Evolutionary conservation across 2,329 filamentous ascomycete species (phyloP).

Genomic region (Colletotrichum euphorbiae): DNA sequence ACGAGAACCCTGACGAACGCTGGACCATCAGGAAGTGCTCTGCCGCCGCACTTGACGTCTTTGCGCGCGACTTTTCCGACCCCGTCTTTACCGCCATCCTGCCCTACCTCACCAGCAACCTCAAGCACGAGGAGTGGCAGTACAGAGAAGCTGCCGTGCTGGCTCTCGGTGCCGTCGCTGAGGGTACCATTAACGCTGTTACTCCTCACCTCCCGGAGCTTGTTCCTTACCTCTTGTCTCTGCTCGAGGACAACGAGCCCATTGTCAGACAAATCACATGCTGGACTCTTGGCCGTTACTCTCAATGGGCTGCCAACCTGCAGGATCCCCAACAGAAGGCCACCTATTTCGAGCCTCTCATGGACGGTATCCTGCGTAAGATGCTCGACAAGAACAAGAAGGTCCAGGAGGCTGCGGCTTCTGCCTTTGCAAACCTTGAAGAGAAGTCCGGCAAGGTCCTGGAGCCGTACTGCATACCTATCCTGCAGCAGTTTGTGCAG

Average conservation of each 20-base stretch:
- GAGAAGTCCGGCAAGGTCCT: conserved; percentile 88
- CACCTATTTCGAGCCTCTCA: conserved; percentile 91
- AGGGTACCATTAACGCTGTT: conserved; percentile 92
- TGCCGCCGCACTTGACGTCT: conserved; percentile 92
- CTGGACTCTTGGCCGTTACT: conserved; percentile 96
- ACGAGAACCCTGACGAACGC: conserved; percentile 85
- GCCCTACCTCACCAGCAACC: conserved; percentile 90
- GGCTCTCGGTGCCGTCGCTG: conserved; percentile 92
- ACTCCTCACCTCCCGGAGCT: conserved; percentile 91
- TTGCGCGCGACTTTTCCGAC: conserved; percentile 89
- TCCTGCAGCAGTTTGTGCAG: conserved; percentile 89
- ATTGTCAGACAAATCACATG: conserved; percentile 97
- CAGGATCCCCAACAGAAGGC: conserved; percentile 74
- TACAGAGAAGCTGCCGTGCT: conserved; percentile 94
- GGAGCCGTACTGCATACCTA: conserved; percentile 87
- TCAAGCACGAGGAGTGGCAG: conserved; percentile 90
- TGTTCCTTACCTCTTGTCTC: conserved; percentile 87
- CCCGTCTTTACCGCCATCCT: conserved; percentile 92
- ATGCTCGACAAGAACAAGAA: conserved; percentile 99
- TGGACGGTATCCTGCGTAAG: conserved; percentile 92
- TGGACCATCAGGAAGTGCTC: conserved; percentile 99
- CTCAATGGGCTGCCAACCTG: conserved; percentile 87
- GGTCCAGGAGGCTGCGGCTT: conserved; percentile 95
- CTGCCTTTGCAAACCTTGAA: conserved; percentile 94
- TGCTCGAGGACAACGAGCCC: conserved; percentile 86